These are phyloP conservation scores for Luffa acutangula DNA, from an alignment of 306 rosid genomes.

Conservation along the genomic window DNA sequence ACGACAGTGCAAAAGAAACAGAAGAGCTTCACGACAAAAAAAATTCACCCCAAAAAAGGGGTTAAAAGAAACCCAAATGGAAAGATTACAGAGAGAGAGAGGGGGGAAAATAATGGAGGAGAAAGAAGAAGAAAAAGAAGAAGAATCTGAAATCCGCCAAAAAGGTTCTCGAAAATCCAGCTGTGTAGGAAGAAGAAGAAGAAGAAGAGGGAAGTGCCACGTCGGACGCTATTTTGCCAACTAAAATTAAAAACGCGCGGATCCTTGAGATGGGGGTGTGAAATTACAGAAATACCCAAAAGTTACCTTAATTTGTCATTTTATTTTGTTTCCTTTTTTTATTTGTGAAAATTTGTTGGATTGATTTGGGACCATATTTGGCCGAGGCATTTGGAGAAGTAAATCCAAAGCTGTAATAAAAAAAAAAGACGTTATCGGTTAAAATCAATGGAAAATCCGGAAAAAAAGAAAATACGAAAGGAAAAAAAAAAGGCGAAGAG, in stretches of 20 bases:
- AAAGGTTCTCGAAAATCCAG: not conserved
- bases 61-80: not conserved
- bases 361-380: not conserved
- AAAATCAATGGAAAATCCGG: not conserved
- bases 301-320: not conserved
- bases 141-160: slow-evolving; percentile 20
- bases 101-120: not conserved
- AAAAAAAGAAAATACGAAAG: not conserved
- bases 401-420: not conserved
- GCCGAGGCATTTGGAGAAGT: not conserved
- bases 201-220: slow-evolving; percentile 12
- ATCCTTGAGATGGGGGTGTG: not conserved
- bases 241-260: slow-evolving; percentile 1
- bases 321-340: not conserved
- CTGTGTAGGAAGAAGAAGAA: slow-evolving; percentile 2
- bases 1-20: not conserved
- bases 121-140: slow-evolving; percentile 4
- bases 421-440: not conserved
- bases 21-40: not conserved
- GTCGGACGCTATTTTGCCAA: slow-evolving; percentile 7
- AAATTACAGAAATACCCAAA: not conserved
- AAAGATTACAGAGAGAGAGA: slow-evolving; percentile 2
- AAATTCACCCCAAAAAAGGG: not conserved
- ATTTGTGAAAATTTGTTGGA: not conserved
- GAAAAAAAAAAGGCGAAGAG: not conserved